Conservation (phyloP, 2,329 filamentous ascomycete species). For the Colletotrichum sp. region DNA sequence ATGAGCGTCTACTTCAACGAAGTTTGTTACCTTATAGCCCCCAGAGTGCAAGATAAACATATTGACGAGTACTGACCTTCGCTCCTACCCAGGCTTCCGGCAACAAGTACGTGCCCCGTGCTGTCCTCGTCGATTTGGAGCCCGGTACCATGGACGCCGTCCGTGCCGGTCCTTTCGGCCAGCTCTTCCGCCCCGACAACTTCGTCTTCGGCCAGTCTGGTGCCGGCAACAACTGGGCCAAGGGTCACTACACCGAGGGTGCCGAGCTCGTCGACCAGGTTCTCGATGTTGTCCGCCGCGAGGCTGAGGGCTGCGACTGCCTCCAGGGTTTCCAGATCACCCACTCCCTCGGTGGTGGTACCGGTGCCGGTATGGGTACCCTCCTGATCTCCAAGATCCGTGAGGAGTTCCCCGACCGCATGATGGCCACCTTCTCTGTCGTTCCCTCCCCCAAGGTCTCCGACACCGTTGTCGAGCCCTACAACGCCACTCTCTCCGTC, state of each 20-base stretch:
- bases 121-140: constrained; percentile 99
- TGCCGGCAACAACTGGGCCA: constrained; percentile 99
- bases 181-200: constrained; percentile 99
- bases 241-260: constrained; percentile 99
- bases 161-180: constrained; percentile 95
- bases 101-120: constrained; percentile 99
- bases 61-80: constrained; percentile 12
- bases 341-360: constrained; percentile 99
- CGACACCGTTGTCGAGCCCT: constrained; percentile 98
- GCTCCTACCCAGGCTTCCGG: constrained; percentile 72
- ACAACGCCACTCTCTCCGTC: constrained; percentile 98
- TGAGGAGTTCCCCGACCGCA: constrained; percentile 99
- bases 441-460: constrained; percentile 99
- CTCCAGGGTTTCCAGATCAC: constrained; percentile 99
- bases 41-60: not conserved
- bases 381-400: constrained; percentile 99
- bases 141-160: constrained; percentile 99
- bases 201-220: constrained; percentile 99
- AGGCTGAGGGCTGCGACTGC: constrained; percentile 99
- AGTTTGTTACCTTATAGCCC: constrained; percentile 39
- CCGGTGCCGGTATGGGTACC: constrained; percentile 99
- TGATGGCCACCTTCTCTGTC: constrained; percentile 99
- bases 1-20: constrained; percentile 99
- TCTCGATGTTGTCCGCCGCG: constrained; percentile 96
- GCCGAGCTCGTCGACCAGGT: constrained; percentile 98